Conservation (phyloP, 225 moss, liverwort and hornwort species). For the Pseudisothecium myosuroides region DNA sequence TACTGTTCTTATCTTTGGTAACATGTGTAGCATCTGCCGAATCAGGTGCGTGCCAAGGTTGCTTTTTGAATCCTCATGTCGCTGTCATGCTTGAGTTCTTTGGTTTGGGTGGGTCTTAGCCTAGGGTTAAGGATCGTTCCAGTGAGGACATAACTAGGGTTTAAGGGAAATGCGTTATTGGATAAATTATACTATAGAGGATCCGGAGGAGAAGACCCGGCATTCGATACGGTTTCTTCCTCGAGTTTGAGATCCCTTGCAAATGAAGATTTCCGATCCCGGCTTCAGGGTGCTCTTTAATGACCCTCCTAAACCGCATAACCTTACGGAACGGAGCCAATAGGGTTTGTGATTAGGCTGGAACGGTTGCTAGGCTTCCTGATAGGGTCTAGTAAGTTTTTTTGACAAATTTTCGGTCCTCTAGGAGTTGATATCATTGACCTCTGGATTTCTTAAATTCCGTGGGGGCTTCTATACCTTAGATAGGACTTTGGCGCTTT, state of each 20-base stretch:
- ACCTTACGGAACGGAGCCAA: background rate
- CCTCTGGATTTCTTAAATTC: background rate
- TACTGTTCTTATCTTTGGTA: conserved; percentile 12
- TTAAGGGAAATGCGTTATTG: background rate
- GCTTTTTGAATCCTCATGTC: background rate
- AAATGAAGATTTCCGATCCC: background rate
- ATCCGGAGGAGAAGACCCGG: background rate
- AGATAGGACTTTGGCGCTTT: background rate
- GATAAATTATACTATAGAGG: background rate
- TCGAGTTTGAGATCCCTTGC: background rate
- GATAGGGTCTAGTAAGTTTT: background rate
- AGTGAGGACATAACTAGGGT: background rate
- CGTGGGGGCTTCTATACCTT: background rate
- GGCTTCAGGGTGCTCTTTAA: background rate
- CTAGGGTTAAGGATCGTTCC: background rate
- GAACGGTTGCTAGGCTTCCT: background rate
- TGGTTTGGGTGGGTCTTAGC: background rate
- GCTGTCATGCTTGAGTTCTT: background rate
- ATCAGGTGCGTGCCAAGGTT: conserved; percentile 6
- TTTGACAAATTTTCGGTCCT: background rate
- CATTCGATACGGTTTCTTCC: background rate
- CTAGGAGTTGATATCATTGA: background rate
- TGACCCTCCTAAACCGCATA: background rate
- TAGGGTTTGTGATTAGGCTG: background rate
- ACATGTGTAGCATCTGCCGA: background rate